Percentiles rank a stretch among this genome's conserved stretches.
phyloP scores from a whole-genome alignment of 2,329 filamentous ascomycete genomes.

The Hirsutella thompsonii region DNA sequence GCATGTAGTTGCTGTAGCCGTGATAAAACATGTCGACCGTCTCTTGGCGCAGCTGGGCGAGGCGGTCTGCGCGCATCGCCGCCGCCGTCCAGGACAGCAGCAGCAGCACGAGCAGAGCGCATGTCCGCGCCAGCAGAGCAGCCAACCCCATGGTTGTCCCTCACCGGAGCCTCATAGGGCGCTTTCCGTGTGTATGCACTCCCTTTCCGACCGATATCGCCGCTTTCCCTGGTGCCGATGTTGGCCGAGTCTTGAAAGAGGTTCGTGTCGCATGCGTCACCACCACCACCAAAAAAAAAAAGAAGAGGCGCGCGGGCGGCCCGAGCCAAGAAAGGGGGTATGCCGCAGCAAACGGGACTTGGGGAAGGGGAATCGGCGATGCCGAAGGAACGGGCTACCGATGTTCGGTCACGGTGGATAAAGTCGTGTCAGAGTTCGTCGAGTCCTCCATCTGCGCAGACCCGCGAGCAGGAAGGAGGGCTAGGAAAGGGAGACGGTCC shows the following conservation, averaged over 20 bases:
- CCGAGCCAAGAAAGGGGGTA: too few species aligned
- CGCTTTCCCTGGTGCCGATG: too few species aligned
- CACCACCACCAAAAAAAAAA: too few species aligned
- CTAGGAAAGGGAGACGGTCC: too few species aligned
- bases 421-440: conserved; percentile 7
- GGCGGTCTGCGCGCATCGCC: conserved; percentile 42
- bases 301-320: too few species aligned
- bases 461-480: too few species aligned
- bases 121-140: conserved; percentile 11
- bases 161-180: conserved; percentile 7
- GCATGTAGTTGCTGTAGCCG: conserved; percentile 91
- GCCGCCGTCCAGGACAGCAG: conserved; percentile 27
- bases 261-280: too few species aligned
- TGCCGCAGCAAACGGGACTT: too few species aligned
- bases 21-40: conserved; percentile 86
- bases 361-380: too few species aligned
- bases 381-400: too few species aligned
- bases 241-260: too few species aligned
- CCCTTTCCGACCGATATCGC: neutral
- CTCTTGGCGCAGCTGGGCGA: conserved; percentile 43
- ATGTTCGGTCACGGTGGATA: too few species aligned
- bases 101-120: conserved; percentile 3
- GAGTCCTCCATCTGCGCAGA: conserved; percentile 1
- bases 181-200: conserved; percentile 3
- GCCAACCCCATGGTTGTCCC: conserved; percentile 16